Conservation (phyloP, 2,329 filamentous ascomycete species). For the Huntiella omanensis region DNA sequence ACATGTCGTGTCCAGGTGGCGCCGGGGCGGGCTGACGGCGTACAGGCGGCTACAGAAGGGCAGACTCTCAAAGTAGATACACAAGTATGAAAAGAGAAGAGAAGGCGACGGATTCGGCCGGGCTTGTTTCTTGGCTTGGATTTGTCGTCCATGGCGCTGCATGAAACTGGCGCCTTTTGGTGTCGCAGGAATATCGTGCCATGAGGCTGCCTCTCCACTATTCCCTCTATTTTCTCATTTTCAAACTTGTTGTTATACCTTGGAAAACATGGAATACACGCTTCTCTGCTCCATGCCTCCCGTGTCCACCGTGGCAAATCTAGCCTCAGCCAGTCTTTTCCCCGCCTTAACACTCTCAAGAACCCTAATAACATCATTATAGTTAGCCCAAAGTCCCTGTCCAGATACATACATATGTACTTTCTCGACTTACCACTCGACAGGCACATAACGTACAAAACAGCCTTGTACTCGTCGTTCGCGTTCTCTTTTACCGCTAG, state of each 20-base stretch:
- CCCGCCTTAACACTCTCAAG: slow-evolving; percentile 66
- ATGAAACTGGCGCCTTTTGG: no score
- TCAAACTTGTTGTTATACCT: background rate
- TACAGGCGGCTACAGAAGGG: background rate
- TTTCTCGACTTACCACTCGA: slow-evolving; percentile 45
- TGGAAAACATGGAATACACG: slow-evolving; percentile 33
- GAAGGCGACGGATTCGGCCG: background rate
- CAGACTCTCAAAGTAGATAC: background rate
- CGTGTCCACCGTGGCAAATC: slow-evolving; percentile 46
- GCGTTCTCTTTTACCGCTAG: slow-evolving; percentile 60
- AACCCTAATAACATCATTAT: slow-evolving; percentile 32
- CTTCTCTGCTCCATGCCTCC: slow-evolving; percentile 39
- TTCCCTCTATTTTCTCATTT: no score
- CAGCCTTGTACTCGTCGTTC: slow-evolving; percentile 50
- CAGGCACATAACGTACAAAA: slow-evolving; percentile 59
- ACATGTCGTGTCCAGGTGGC: background rate
- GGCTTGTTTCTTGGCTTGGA: no score
- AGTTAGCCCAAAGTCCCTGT: slow-evolving; percentile 11
- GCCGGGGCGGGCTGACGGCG: background rate
- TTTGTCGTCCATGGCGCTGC: no score
- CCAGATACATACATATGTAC: slow-evolving; percentile 5
- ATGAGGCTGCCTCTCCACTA: no score
- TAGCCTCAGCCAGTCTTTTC: slow-evolving; percentile 54
- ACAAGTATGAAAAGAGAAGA: background rate
- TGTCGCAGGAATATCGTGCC: no score